Base-by-base conservation (phyloP, 2,329 filamentous ascomycete species). In the Helicocarpus griseus region DNA sequence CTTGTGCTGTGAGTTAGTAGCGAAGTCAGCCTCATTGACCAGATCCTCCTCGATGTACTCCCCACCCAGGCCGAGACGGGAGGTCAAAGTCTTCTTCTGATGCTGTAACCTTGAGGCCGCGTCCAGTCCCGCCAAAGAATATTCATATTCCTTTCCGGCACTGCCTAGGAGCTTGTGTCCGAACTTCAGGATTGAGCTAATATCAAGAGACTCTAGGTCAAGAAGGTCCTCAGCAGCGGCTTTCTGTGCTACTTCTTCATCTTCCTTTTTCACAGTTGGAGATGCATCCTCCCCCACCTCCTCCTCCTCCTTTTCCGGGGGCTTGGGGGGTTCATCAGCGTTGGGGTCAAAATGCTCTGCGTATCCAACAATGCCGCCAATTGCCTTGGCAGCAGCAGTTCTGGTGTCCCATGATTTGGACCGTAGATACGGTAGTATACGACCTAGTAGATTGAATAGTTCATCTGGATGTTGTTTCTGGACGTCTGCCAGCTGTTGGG, bases 391-490 rank as follows among this genome's bases (percentile, higher is more conserved):
- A 44, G 94, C 87, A 50, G 93, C 94, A 55, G 86, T 90, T 60
- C 94, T 79, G 24, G 93, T 98, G 65, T 98, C 93, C 93, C 93
- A 98, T 65, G 90, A 91, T 67, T 91, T 95, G 60, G 93, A 91
- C 53, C 88, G 83, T 28, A 98, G 78, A 69, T 96, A 98, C 1
- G 93, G 91, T n/a, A 98, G 84, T 29, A 98, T 90, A 54, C 91
- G 80, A 28, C 89, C 91, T 11, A 98, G 78, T 5, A 98, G 79
- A 65, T 97, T 96, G 72, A 97, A 97, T 1, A 98, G 77, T 69
- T 98, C 94, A 71, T 98, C 91, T 0, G 93, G 93, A 63, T 97
- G 93, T 68, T 93, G 87, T 67, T 96, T 97, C 71, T 98, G 94
- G 69, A 95, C 93, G 71, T 98, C 93, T 56, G 90, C 93, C 57